Base-by-base conservation (phyloP, 1,284 basidiomycete genomes). In the Trametes versicolor region DNA sequence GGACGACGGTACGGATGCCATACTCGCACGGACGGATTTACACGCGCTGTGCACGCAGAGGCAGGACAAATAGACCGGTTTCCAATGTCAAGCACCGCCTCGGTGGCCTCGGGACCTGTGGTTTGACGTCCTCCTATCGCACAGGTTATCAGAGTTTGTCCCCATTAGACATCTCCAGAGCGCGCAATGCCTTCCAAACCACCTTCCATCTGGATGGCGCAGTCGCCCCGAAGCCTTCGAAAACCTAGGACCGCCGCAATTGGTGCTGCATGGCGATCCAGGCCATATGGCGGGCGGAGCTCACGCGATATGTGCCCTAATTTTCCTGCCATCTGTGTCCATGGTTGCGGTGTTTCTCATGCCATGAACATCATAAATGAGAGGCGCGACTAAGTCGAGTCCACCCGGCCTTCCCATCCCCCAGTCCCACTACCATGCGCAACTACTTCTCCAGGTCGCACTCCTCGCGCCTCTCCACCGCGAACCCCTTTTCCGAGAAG, bases 361-460 rank as follows among this genome's bases (percentile, higher is more conserved):
- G 13, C 13, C 21, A 2, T 2, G 3, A 5, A 12, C 21, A 25
- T 8, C 19, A 48, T 48, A 48, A 21, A 48, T 13, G 47, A 12
- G 4, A 25, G 25, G 23, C 4, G 23, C 21, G 25, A 21, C 45
- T 47, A 15, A 21, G n/a, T 21, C 12, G n/a, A 9, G 15, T 47
- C 43, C 43, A 5, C 47, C 8, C 47, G 2, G 9, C 47, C 25
- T 25, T 7, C 47, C 47, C 25, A 10, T 17, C 17, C 51, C 41
- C 15, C 39, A 12, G 7, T 17, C 51, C 29, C 51, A 7, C 29
- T n/a, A 36, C 32, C 36, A 52, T 52, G 51, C 51, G 59, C 17
- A 47, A 19, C 59, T 60, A 54, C 51, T 48, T 60, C 51, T 48
- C 59, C 37, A 29, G 43, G 15, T 48, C 59, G 43, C 59, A 41